These are phyloP conservation scores for Volvox carteri DNA, from an alignment of 163 green algal species.

Conservation along the genomic window DNA sequence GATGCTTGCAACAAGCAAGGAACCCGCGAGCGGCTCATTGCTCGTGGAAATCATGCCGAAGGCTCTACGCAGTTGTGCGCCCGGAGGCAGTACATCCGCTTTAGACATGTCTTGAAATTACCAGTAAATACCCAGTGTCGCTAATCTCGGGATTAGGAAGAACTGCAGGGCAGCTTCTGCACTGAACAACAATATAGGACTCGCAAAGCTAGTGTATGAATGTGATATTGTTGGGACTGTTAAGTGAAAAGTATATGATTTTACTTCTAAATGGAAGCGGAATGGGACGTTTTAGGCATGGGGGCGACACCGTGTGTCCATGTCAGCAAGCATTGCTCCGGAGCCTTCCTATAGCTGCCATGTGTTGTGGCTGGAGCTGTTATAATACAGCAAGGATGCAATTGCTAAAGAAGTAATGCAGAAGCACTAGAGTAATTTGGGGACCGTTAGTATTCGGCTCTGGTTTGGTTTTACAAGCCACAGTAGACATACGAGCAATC, in stretches of 20 bases:
- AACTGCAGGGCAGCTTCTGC: background rate
- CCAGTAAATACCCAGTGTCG: background rate
- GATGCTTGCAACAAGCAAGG: slow-evolving; percentile 15
- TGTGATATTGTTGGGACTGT: too few species aligned
- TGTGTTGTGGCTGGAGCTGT: too few species aligned
- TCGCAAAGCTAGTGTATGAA: too few species aligned
- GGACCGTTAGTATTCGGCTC: too few species aligned
- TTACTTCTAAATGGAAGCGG: too few species aligned
- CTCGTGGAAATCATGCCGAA: background rate
- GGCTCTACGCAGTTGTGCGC: background rate
- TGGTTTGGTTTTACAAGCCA: too few species aligned
- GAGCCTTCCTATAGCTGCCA: background rate
- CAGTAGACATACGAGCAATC: background rate
- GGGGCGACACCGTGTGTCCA: background rate
- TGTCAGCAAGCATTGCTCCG: background rate
- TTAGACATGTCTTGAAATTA: background rate
- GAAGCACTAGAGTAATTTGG: too few species aligned
- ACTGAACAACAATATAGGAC: background rate
- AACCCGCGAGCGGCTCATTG: background rate
- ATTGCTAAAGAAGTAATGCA: too few species aligned
- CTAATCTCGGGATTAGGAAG: background rate
- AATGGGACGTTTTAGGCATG: too few species aligned
- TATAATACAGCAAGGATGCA: too few species aligned
- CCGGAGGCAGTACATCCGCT: background rate
- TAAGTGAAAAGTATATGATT: too few species aligned